Evolutionary conservation across 2,329 filamentous ascomycete genomes (phyloP).

Genomic region (Beauveria pseudobassiana): DNA sequence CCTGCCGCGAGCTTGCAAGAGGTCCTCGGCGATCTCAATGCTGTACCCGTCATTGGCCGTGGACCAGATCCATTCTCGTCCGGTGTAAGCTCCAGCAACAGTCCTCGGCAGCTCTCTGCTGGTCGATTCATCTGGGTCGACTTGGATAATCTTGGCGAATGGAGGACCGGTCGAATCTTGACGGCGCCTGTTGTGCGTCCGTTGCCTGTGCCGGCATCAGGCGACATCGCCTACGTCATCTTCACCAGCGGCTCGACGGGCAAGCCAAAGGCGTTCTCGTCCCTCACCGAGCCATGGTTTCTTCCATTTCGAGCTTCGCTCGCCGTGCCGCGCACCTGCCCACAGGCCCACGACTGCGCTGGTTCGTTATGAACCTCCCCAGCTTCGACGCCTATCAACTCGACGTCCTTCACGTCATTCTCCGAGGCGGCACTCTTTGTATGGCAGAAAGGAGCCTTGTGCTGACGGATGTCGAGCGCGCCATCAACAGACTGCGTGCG

Average conservation of each 20-base stretch:
- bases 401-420: not conserved
- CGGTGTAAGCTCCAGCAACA: not conserved
- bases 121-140: conserved; percentile 3
- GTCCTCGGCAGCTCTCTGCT: conserved; percentile 17
- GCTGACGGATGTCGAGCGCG: conserved; percentile 1
- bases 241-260: conserved; percentile 44
- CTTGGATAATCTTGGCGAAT: not conserved
- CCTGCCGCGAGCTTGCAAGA: not conserved
- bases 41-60: conserved; percentile 10
- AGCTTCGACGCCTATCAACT: conserved; percentile 7
- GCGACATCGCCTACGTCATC: conserved; percentile 26
- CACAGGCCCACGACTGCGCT: conserved; percentile 1
- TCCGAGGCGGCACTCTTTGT: conserved; percentile 3
- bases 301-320: not conserved
- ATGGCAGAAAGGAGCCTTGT: conserved; percentile 3
- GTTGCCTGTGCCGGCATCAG: conserved; percentile 15
- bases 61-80: conserved; percentile 12
- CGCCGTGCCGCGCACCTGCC: not conserved
- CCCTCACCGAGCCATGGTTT: conserved; percentile 50
- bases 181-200: not conserved
- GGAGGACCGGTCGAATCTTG: not conserved
- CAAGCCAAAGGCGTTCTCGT: conserved; percentile 56
- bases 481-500: not conserved
- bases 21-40: not conserved
- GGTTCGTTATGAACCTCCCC: conserved; percentile 1